phyloP scores from a whole-genome alignment of 2,329 filamentous ascomycete species.

The Aspergillus pseudonomiae region DNA sequence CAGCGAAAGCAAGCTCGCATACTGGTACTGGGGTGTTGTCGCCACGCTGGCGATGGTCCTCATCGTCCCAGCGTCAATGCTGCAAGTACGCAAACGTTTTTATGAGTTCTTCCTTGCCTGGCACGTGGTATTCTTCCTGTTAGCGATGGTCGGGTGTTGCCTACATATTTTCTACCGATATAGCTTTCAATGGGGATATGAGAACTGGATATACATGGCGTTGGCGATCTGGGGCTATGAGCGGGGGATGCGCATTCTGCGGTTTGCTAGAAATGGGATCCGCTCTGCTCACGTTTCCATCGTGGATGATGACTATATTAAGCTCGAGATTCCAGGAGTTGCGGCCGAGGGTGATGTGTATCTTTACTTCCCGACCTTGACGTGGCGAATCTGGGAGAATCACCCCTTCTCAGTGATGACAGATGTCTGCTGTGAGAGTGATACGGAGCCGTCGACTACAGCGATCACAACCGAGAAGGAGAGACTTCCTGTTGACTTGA shows the following conservation, averaged over 20 bases:
- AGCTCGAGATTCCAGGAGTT: neutral
- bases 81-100: constrained; percentile 29
- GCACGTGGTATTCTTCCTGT: constrained; percentile 35
- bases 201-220: constrained; percentile 41
- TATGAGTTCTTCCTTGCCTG: constrained; percentile 42
- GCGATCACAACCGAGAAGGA: no score
- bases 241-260: neutral
- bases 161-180: constrained; percentile 46
- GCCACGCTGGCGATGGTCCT: neutral
- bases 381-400: constrained; percentile 11
- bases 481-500: neutral
- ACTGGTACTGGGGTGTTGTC: constrained; percentile 8
- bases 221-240: constrained; percentile 5
- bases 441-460: neutral
- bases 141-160: constrained; percentile 38
- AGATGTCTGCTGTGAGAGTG: neutral
- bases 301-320: constrained; percentile 5
- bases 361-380: constrained; percentile 7
- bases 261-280: neutral
- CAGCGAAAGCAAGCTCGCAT: neutral
- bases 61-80: constrained; percentile 29
- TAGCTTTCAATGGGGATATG: constrained; percentile 48
- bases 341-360: constrained; percentile 4
- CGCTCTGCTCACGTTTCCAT: neutral
- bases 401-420: constrained; percentile 10